Base-by-base conservation (phyloP, 768 basidiomycete genomes). In the Boletus reticulatus region DNA sequence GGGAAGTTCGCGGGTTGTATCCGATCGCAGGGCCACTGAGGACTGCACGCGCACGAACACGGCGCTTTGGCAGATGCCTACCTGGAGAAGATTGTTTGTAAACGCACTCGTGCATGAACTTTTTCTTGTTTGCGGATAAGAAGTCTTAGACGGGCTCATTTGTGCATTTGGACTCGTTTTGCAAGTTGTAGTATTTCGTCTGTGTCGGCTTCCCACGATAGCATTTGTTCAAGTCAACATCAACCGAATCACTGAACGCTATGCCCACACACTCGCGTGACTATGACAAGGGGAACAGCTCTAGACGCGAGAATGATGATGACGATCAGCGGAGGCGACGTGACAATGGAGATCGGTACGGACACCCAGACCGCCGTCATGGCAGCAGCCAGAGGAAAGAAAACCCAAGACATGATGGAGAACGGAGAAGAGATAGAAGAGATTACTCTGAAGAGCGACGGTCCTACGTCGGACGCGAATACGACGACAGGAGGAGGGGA, bases 381-480 rank as follows among this genome's bases (percentile, higher is more conserved):
- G 54, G 46, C 12, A 22, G 60, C 48, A 48, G 55, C n/a, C 53
- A 62, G 22, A 52, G 56, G 32, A 57, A 53, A 12, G 59, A 63
- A 41, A 54, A 51, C 19, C 38, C 62, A 24, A 57, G 58, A 49
- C 58, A 66, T 50, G 62, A 70, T 48, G 62, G 57, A 17, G 70
- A 61, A 52, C 52, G 52, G 24, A 61, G 64, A 55, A 57, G 58
- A 46, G 61, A 61, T 41, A 51, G 55, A 50, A 49, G 58, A 22
- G 58, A 66, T 37, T 39, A 57, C 44, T 46, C 52, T 46, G 58
- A 57, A 49, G 64, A 57, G 27, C 56, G 60, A 48, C 60, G 58
- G 32, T 27, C 63, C n/a, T 46, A 63, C 48, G n/a, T n/a, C n/a
- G 51, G 57, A 38, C 68, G 63, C 45, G 57, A 60, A 42, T 51